Evolutionary conservation across 805 yeast genomes (phyloP).

Genomic region (Yamadazyma scolyti): DNA sequence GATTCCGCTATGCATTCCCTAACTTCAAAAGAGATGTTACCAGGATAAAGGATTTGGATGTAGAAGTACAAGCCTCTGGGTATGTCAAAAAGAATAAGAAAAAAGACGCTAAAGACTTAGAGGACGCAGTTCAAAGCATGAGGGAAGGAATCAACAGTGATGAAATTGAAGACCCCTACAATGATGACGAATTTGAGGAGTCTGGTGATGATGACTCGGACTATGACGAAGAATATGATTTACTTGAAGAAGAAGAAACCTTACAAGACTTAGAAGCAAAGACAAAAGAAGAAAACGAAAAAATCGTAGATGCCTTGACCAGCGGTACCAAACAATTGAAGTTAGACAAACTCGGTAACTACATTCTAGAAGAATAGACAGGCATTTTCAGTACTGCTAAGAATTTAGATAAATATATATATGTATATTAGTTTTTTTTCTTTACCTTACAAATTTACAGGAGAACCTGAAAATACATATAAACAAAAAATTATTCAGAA

Average conservation of each 20-base stretch:
- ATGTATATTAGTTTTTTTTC: conserved; percentile 5
- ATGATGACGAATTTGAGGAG: conserved; percentile 33
- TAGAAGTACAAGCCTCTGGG: conserved; percentile 91
- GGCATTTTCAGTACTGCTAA: conserved; percentile 4
- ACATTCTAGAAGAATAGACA: conserved; percentile 52
- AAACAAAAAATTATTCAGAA: conserved; percentile 7
- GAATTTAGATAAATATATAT: conserved; percentile 4
- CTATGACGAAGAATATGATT: conserved; percentile 34
- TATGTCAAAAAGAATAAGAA: conserved; percentile 46
- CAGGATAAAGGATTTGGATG: conserved; percentile 69
- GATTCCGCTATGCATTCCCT: conserved; percentile 74
- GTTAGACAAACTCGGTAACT: conserved; percentile 81
- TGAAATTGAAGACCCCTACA: conserved; percentile 25
- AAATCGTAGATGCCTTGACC: conserved; percentile 68
- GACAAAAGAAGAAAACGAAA: conserved; percentile 37
- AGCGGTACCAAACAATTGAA: conserved; percentile 62
- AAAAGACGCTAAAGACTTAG: conserved; percentile 47
- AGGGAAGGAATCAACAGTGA: conserved; percentile 38
- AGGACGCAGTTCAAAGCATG: conserved; percentile 70
- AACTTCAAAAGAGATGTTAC: conserved; percentile 70
- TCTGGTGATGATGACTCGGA: conserved; percentile 22
- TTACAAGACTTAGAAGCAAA: conserved; percentile 17
- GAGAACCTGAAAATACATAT: conserved; percentile 5
- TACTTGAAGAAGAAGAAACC: conserved; percentile 18
- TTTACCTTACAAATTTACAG: no score